Conservation (phyloP, 2,329 filamentous ascomycete species). For the Calonectria pseudoturangicola region DNA sequence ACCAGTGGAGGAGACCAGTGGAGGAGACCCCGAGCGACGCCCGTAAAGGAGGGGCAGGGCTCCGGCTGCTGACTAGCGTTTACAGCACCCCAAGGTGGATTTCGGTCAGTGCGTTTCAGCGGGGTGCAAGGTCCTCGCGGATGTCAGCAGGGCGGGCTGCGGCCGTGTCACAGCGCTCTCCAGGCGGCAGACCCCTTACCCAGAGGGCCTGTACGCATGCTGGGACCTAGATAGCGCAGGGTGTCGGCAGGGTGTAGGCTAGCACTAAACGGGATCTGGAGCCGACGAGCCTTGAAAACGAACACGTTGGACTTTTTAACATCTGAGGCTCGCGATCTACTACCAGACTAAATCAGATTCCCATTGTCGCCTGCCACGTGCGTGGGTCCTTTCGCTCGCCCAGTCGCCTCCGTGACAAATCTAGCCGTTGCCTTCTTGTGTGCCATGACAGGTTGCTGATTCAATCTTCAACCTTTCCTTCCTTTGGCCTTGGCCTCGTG, state of each 20-base stretch:
- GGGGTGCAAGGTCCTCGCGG: conserved; percentile 21
- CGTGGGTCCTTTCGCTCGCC: conserved; percentile 51
- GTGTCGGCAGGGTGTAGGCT: conserved; percentile 24
- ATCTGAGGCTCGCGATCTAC: conserved; percentile 39
- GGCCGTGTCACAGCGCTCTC: not conserved
- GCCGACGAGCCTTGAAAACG: conserved; percentile 53
- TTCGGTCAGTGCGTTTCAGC: conserved; percentile 28
- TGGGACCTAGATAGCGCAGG: conserved; percentile 21
- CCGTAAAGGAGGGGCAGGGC: conserved; percentile 16
- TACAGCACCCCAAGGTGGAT: conserved; percentile 1
- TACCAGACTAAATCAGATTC: conserved; percentile 31
- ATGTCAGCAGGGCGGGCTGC: conserved; percentile 20
- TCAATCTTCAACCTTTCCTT: conserved; percentile 42
- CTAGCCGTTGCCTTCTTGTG: conserved; percentile 39
- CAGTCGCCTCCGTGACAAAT: conserved; percentile 56
- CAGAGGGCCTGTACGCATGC: conserved; percentile 28
- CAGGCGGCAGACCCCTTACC: conserved; percentile 35
- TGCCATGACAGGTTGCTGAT: conserved; percentile 55
- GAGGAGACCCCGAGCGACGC: conserved; percentile 25
- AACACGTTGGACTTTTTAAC: conserved; percentile 57
- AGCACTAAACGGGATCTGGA: conserved; percentile 33
- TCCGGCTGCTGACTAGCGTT: not conserved
- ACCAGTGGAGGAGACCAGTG: conserved; percentile 29
- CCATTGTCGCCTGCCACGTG: conserved; percentile 56
- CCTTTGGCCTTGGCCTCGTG: conserved; percentile 41